A percentile compares a stretch with the other conserved stretches of the same genome.
Evolutionary conservation across 164 flowering plant species (phyloP).

Genomic region (Nymphaea colorata): DNA sequence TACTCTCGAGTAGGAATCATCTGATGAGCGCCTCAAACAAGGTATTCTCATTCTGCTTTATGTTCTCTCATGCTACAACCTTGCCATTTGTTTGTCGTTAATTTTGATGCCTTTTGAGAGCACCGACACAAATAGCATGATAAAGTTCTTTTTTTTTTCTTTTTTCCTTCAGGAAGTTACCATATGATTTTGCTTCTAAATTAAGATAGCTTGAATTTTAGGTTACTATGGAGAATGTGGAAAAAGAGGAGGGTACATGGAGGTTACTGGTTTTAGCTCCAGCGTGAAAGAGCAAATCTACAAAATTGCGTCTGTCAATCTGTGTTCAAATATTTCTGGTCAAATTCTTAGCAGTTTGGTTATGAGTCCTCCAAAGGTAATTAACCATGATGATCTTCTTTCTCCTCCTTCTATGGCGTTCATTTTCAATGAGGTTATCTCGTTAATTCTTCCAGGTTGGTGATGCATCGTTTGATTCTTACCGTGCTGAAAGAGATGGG

Average conservation of each 20-base stretch:
- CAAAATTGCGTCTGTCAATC: conserved; percentile 94
- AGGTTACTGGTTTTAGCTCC: conserved; percentile 79
- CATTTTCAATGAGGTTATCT: neutral
- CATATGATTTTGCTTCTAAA: too few relatives aligned
- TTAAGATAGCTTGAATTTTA: conserved; percentile 5
- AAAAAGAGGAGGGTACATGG: conserved; percentile 99
- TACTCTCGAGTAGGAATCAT: too few relatives aligned
- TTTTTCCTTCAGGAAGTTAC: too few relatives aligned
- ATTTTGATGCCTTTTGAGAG: too few relatives aligned
- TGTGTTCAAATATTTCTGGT: conserved; percentile 92
- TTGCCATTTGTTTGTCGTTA: too few relatives aligned
- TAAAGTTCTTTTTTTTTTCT: too few relatives aligned
- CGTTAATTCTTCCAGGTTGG: conserved; percentile 52
- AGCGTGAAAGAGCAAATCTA: conserved; percentile 86
- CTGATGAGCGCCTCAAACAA: too few relatives aligned
- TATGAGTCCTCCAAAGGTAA: conserved; percentile 98
- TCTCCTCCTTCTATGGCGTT: neutral
- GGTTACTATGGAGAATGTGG: conserved; percentile 98
- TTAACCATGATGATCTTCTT: too few relatives aligned
- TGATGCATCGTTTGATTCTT: conserved; percentile 86
- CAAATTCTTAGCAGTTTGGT: conserved; percentile 97
- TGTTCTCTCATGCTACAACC: too few relatives aligned
- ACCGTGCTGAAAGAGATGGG: conserved; percentile 66
- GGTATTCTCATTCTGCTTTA: too few relatives aligned
- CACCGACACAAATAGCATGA: too few relatives aligned